phyloP scores from a whole-genome alignment of 768 basidiomycete species.

The Sarcomyxa edulis region DNA sequence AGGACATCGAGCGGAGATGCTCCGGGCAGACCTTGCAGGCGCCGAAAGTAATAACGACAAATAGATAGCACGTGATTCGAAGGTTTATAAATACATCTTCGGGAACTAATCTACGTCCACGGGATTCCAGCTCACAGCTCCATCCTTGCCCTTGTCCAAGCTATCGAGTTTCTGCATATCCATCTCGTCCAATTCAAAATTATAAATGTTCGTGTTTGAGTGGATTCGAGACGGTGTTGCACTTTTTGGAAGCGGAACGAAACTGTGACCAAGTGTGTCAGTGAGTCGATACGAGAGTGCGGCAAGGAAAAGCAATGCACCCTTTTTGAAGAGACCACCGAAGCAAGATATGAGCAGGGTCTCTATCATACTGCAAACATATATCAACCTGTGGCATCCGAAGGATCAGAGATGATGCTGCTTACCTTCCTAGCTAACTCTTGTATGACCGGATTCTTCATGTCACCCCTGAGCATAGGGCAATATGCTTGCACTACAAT shows the following conservation, averaged over 20 bases:
- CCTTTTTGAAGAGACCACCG: constrained; percentile 89
- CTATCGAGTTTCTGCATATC: constrained; percentile 65
- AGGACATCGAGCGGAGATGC: too few species aligned
- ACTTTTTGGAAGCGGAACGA: constrained; percentile 80
- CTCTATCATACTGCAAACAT: constrained; percentile 43
- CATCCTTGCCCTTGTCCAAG: constrained; percentile 68
- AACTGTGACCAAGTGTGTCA: constrained; percentile 35
- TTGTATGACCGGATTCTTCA: constrained; percentile 49
- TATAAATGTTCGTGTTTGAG: constrained; percentile 70
- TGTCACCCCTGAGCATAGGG: constrained; percentile 61
- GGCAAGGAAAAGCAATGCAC: constrained; percentile 15
- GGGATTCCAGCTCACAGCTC: constrained; percentile 84
- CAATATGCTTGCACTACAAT: constrained; percentile 74
- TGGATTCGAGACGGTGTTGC: constrained; percentile 63
- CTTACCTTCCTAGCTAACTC: constrained; percentile 56
- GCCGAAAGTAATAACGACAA: too few species aligned
- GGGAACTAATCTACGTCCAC: constrained; percentile 51
- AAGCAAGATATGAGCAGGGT: constrained; percentile 76
- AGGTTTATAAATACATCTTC: constrained; percentile 12
- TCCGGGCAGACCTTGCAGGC: too few species aligned
- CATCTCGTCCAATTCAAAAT: constrained; percentile 61
- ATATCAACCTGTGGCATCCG: not conserved
- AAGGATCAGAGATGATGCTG: not conserved
- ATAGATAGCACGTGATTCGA: too few species aligned
- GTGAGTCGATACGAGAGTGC: not conserved